Evolutionary conservation across 2,329 filamentous ascomycete species (phyloP).

Genomic region (Nannizziopsis barbatae): DNA sequence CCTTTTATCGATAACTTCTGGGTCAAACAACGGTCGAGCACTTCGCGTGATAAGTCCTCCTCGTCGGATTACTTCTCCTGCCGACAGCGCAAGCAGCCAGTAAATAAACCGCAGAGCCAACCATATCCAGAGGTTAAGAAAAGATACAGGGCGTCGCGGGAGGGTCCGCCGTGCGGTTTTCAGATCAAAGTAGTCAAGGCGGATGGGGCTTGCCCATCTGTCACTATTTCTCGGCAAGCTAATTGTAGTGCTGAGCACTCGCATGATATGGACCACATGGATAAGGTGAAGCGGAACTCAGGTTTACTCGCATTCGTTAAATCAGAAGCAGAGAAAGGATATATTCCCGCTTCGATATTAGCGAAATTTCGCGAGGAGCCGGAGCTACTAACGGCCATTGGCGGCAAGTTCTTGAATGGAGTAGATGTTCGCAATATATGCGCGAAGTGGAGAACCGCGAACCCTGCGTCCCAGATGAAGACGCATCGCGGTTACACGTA

Average conservation of each 20-base stretch:
- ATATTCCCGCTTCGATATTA: slow-evolving; percentile 40
- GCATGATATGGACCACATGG: slow-evolving; percentile 39
- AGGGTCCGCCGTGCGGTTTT: slow-evolving; percentile 39
- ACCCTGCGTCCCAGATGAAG: slow-evolving; percentile 34
- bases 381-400: slow-evolving; percentile 34
- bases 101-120: slow-evolving; percentile 15
- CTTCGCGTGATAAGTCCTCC: slow-evolving; percentile 33
- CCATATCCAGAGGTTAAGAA: slow-evolving; percentile 38
- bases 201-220: slow-evolving; percentile 34
- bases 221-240: slow-evolving; percentile 34
- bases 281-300: slow-evolving; percentile 39
- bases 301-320: slow-evolving; percentile 39
- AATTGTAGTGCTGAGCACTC: slow-evolving; percentile 33
- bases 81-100: slow-evolving; percentile 33
- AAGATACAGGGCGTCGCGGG: slow-evolving; percentile 35
- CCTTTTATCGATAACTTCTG: slow-evolving; percentile 43
- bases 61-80: slow-evolving; percentile 41
- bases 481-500: slow-evolving; percentile 38
- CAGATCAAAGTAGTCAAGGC: slow-evolving; percentile 39
- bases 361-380: slow-evolving; percentile 39
- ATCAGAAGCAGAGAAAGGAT: slow-evolving; percentile 37
- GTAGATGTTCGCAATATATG: slow-evolving; percentile 41
- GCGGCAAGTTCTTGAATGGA: slow-evolving; percentile 37
- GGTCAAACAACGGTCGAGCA: slow-evolving; percentile 37
- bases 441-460: slow-evolving; percentile 38